Percentiles rank a stretch among this genome's conserved stretches.
Conservation (phyloP, 306 rosid genomes). For the Pterocarpus santalinus region DNA sequence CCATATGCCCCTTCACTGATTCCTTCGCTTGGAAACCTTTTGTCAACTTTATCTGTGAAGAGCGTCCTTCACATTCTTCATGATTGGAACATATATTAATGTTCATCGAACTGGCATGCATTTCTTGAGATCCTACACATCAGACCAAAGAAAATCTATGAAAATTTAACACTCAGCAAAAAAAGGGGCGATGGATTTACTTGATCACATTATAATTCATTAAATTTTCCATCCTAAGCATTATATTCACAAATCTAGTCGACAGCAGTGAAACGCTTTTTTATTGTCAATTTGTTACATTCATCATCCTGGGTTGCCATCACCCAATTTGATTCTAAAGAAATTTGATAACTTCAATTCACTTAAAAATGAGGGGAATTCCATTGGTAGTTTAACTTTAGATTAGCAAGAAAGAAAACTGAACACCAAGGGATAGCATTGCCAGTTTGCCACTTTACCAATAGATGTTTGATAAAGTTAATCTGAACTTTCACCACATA, state of each 20-base stretch:
- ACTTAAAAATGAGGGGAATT: too few relatives aligned
- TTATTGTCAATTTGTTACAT: background rate
- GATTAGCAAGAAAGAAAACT: background rate
- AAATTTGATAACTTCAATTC: background rate
- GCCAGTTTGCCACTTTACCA: background rate
- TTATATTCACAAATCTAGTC: background rate
- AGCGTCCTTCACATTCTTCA: slow-evolving; percentile 85
- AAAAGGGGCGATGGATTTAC: background rate
- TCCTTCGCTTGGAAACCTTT: slow-evolving; percentile 92
- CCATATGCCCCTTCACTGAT: slow-evolving; percentile 84
- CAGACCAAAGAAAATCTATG: slow-evolving; percentile 1
- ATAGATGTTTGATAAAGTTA: slow-evolving; percentile 4
- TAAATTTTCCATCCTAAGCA: background rate
- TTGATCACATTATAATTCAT: background rate
- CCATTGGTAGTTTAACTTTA: background rate
- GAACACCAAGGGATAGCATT: background rate
- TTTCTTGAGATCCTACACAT: slow-evolving; percentile 77
- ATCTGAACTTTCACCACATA: slow-evolving; percentile 4
- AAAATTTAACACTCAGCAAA: slow-evolving; percentile 15
- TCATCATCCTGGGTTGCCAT: background rate
- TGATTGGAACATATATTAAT: slow-evolving; percentile 74
- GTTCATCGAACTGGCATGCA: slow-evolving; percentile 53
- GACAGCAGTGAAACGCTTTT: background rate
- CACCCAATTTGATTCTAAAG: background rate
- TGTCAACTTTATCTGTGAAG: slow-evolving; percentile 72